These are phyloP conservation scores for Botrytis sinoallii DNA, from an alignment of 2,329 filamentous ascomycete species.

Conservation along the genomic window DNA sequence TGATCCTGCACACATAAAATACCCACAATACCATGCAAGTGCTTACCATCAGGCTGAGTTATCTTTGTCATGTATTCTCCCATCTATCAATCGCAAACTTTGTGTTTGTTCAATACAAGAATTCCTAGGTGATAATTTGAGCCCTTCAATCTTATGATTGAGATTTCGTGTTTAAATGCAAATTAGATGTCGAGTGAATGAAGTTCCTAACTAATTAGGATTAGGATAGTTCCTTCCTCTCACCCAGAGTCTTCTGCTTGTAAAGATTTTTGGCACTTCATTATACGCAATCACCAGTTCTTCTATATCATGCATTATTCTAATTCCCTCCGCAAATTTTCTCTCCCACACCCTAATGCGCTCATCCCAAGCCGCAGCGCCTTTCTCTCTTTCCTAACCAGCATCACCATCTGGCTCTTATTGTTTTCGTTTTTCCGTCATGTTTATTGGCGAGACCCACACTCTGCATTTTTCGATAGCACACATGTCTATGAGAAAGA, in stretches of 20 bases:
- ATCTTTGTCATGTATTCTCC: neutral
- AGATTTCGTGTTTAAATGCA: neutral
- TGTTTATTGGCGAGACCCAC: conserved; percentile 27
- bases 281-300: neutral
- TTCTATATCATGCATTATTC: neutral
- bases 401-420: conserved; percentile 14
- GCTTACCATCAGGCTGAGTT: neutral
- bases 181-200: neutral
- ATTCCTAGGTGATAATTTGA: neutral
- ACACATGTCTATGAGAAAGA: conserved; percentile 25
- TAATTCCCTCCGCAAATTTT: neutral
- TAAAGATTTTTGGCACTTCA: neutral
- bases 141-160: neutral
- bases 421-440: conserved; percentile 17
- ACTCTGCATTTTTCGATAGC: conserved; percentile 26
- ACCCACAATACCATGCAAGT: neutral
- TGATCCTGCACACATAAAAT: neutral
- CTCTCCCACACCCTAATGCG: neutral
- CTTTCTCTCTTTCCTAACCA: neutral
- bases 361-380: neutral
- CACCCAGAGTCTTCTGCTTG: neutral
- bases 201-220: neutral
- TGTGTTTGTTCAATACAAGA: neutral
- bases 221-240: neutral
- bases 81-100: neutral